These are phyloP conservation scores for Talaromyces sp. DNA, from an alignment of 2,329 filamentous ascomycete species.

Conservation along the genomic window DNA sequence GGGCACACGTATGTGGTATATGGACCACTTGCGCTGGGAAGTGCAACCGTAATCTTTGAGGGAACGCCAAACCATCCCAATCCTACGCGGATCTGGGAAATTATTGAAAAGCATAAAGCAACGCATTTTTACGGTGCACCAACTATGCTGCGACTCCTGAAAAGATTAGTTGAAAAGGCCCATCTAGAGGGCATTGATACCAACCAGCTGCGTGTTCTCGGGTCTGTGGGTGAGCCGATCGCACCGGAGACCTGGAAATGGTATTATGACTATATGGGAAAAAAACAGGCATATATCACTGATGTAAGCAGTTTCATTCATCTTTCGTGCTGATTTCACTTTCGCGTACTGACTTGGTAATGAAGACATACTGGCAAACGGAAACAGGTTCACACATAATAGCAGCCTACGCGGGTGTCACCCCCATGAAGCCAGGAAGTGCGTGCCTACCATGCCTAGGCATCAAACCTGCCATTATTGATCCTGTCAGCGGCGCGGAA, in stretches of 20 bases:
- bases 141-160: conserved; percentile 86
- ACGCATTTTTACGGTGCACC: conserved; percentile 99
- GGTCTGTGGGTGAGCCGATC: conserved; percentile 97
- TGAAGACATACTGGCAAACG: conserved; percentile 98
- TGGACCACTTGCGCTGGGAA: conserved; percentile 85
- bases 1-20: conserved; percentile 99
- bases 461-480: conserved; percentile 94
- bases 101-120: conserved; percentile 90
- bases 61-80: conserved; percentile 95
- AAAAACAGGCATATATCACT: conserved; percentile 86
- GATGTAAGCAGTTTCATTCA: conserved; percentile 66
- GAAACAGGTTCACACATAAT: conserved; percentile 97
- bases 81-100: conserved; percentile 98
- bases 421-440: conserved; percentile 95
- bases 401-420: conserved; percentile 86
- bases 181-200: conserved; percentile 77
- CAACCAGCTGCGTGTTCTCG: conserved; percentile 78
- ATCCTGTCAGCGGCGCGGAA: conserved; percentile 91
- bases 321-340: neutral
- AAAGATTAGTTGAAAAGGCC: conserved; percentile 91
- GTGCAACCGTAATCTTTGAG: conserved; percentile 94
- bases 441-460: conserved; percentile 97
- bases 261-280: conserved; percentile 95
- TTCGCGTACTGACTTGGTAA: neutral
- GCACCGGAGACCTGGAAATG: conserved; percentile 99